Conservation (phyloP, 345 rosid species). For the Hypericum perforatum region DNA sequence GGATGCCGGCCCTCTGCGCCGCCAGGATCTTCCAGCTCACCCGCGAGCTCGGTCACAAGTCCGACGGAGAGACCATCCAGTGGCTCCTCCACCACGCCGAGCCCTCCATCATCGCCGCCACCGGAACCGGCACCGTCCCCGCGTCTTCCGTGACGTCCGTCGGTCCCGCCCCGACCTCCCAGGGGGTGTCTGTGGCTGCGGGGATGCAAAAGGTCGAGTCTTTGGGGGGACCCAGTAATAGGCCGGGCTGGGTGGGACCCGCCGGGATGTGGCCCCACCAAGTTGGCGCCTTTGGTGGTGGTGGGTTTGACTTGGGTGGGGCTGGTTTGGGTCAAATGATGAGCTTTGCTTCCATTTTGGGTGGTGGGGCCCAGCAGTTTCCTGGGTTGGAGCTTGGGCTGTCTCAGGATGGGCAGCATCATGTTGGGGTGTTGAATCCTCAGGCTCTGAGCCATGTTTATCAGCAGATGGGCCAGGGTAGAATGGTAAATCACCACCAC, state of each 20-base stretch:
- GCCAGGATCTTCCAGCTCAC: conserved; percentile 95
- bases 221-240: conserved; percentile 49
- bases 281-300: conserved; percentile 41
- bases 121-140: conserved; percentile 91
- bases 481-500: conserved; percentile 39
- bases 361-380: conserved; percentile 35
- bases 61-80: conserved; percentile 95
- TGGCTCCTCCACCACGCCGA: conserved; percentile 95
- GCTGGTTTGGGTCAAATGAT: conserved; percentile 42
- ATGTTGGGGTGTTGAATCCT: conserved; percentile 68
- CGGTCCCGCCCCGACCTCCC: conserved; percentile 49
- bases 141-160: conserved; percentile 81
- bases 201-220: conserved; percentile 63
- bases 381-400: conserved; percentile 93
- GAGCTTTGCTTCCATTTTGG: conserved; percentile 73
- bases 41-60: conserved; percentile 94
- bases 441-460: conserved; percentile 72
- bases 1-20: conserved; percentile 99
- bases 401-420: conserved; percentile 69
- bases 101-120: conserved; percentile 83
- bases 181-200: conserved; percentile 45
- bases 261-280: conserved; percentile 71
- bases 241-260: conserved; percentile 9
- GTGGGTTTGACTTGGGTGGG: conserved; percentile 65
- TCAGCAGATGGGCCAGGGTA: conserved; percentile 83